Evolutionary conservation across 768 basidiomycete species (phyloP), one percentile per base, ranked within the genome.

Genomic region (Tubosaeta brunneosetosa): DNA sequence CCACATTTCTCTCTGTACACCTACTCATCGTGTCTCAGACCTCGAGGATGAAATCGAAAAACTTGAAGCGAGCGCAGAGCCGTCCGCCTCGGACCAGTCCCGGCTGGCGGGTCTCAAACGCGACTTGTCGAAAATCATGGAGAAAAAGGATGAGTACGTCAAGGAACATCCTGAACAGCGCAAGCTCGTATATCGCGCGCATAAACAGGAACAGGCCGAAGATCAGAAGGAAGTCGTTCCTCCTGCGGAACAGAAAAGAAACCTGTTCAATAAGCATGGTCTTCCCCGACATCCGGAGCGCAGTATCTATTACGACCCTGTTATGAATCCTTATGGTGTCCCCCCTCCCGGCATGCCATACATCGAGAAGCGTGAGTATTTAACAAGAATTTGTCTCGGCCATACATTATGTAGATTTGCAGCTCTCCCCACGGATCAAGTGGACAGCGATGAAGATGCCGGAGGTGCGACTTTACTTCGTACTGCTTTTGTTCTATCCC

Each of bases 291-390:
- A 93, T 72, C 94, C 94, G n/a, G 91, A 91, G 64, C 78, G 91
- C 58, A 92, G 89, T 69, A 75, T 94, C 33, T 97, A 95, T 68
- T 97, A 93, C 72, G 89, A 98, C 61, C 81, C 89, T 27, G 80
- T 93, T 38, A 85, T 94, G 82, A 98, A 98, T 66, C 92, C 93
- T 22, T 94, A 77, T 64, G 94, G 94, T 27, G 89, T 93, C 16
- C 84, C 94, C 17, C 94, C 94, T 38, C 95, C 94, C 12, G 95
- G 95, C 7, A 91, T 97, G 93, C 92, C 91, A n/a, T 97, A 97
- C 69, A 73, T 81, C 52, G 91, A 97, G 66, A 72, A 86, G 72
- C 80, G 94, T 94, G 61, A 71, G 88, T 75, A 5, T 33, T n/a
- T 32, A 22, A 46, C 53, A 34, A 13, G 37, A 40, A 42, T 42